Evolutionary conservation across 1,139 yeast species (phyloP).

Genomic region (Ashbya aceris): DNA sequence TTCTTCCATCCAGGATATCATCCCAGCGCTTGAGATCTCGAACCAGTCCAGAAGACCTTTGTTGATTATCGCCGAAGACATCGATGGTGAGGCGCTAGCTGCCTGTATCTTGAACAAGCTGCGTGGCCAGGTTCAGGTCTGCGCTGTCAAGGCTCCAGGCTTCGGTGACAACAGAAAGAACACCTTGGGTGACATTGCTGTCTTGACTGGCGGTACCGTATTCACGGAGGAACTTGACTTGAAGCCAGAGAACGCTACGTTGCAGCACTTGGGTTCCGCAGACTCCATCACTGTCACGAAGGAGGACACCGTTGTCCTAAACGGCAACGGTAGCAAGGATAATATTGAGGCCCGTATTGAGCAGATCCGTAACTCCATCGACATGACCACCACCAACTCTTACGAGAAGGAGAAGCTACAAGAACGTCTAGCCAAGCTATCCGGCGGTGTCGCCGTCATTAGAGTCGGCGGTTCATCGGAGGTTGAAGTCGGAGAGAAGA

Average conservation of each 20-base stretch:
- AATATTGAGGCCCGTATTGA: constrained; percentile 86
- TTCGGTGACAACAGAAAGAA: constrained; percentile 99
- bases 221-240: constrained; percentile 97
- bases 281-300: constrained; percentile 92
- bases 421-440: constrained; percentile 95
- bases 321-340: constrained; percentile 93
- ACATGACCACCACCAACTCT: constrained; percentile 72
- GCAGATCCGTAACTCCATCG: constrained; percentile 82
- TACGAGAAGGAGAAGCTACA: constrained; percentile 97
- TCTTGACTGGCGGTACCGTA: constrained; percentile 94
- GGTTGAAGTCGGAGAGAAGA: constrained; percentile 99
- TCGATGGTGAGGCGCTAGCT: constrained; percentile 98
- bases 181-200: constrained; percentile 94
- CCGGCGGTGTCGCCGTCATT: constrained; percentile 98
- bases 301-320: constrained; percentile 92
- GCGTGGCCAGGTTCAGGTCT: constrained; percentile 98
- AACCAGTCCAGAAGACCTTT: constrained; percentile 94
- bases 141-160: constrained; percentile 99
- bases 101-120: constrained; percentile 97
- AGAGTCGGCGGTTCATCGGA: constrained; percentile 98
- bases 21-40: constrained; percentile 91
- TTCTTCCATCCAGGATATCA: constrained; percentile 82
- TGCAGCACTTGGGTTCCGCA: constrained; percentile 86
- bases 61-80: constrained; percentile 90
- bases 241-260: constrained; percentile 93